Percentiles rank a stretch among this genome's conserved stretches.
Conservation (phyloP, 345 rosid genomes). For the Citrus mangshanensis region DNA sequence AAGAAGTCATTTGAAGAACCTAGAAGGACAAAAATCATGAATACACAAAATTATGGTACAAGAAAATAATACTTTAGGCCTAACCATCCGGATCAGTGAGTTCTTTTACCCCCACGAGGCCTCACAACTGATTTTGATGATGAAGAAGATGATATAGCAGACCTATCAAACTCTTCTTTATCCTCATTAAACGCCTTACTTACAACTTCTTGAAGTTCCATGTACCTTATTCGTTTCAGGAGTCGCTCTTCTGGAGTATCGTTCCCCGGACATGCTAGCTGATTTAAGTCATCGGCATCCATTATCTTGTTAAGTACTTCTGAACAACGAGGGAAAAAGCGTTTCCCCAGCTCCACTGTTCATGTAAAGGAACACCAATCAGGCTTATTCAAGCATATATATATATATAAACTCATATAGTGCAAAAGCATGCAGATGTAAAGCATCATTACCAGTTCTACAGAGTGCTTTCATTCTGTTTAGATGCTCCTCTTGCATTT, state of each 20-base stretch:
- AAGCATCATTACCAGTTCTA: constrained; percentile 54
- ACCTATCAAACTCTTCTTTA: constrained; percentile 49
- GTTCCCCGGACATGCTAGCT: constrained; percentile 49
- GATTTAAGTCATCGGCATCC: constrained; percentile 55
- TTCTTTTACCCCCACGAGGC: constrained; percentile 22
- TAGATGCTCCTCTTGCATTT: constrained; percentile 66
- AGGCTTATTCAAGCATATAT: not conserved
- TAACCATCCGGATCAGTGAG: not conserved
- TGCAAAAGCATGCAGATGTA: not conserved
- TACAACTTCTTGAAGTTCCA: constrained; percentile 58
- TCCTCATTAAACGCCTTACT: constrained; percentile 61
- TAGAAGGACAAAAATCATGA: not conserved
- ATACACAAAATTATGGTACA: not conserved
- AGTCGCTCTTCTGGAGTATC: constrained; percentile 49
- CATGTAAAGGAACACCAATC: constrained; percentile 3
- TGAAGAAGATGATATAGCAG: constrained; percentile 44
- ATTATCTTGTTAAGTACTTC: constrained; percentile 67
- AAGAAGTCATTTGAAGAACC: not conserved
- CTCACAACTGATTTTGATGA: constrained; percentile 33
- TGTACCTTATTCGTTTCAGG: constrained; percentile 51
- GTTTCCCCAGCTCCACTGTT: constrained; percentile 73
- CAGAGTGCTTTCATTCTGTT: constrained; percentile 61
- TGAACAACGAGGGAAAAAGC: constrained; percentile 78
- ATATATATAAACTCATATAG: not conserved
- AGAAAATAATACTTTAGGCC: constrained; percentile 2